Evolutionary conservation across 1,284 basidiomycete species (phyloP), one percentile per base, ranked within the genome.

Genomic region (Veloporphyrellus conicus): DNA sequence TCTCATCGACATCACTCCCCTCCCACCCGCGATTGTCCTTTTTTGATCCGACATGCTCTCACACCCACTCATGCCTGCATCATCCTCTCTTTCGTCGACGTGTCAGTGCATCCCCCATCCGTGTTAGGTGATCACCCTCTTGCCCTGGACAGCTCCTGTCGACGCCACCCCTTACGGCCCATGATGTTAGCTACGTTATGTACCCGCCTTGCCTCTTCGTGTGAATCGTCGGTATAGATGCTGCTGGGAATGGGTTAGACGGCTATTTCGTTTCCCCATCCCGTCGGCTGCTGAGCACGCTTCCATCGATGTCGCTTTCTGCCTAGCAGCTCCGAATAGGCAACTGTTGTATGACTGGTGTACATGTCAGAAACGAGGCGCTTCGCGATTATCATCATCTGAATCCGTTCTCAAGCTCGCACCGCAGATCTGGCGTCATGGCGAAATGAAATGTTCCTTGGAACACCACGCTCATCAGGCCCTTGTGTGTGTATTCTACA

Each of bases 91-190:
- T 12, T 9, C 34, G 6, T 35, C 45, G 45, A 53, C 49, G 31
- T 58, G 56, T 56, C 53, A 50, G 56, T 56, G 48, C n/a, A n/a
- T n/a, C n/a, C n/a, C n/a, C n/a, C n/a, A n/a, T n/a, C n/a, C n/a
- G n/a, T n/a, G n/a, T n/a, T n/a, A n/a, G n/a, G n/a, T n/a, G n/a
- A n/a, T n/a, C n/a, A n/a, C n/a, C n/a, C n/a, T n/a, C n/a, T n/a
- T n/a, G n/a, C n/a, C n/a, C n/a, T n/a, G n/a, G 59, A 61, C 57
- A 59, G 55, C 61, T 63, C 59, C 56, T 63, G 61, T 61, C 42
- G 43, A 54, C 45, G 38, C 31, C 50, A 41, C 27, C 45, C 56
- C 55, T 52, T 35, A 47, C 53, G 46, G 34, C 48, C 48, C n/a
- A 40, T 42, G 42, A 45, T 36, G 28, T 44, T 45, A 18, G 31